Evolutionary conservation across 106 monocot genomes (phyloP), one percentile per base, ranked within the genome.

Genomic region (Acorus calamus): DNA sequence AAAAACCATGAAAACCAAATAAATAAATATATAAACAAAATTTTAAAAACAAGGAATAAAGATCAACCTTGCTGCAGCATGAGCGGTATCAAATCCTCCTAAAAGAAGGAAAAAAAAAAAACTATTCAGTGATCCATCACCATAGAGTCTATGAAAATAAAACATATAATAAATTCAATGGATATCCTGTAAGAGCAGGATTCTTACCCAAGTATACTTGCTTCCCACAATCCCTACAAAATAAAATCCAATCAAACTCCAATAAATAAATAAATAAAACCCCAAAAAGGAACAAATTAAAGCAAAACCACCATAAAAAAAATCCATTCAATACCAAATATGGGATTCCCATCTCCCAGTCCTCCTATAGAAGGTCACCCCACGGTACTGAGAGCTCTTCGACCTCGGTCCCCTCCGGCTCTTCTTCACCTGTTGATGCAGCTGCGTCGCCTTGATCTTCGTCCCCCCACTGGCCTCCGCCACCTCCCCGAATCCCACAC

Each of bases 261-360:
- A 28, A 28, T 28, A 28, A 28, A 28, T 28, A 28, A 28, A 28
- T 28, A 28, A 28, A 28, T 28, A 28, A 28, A 28, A 28, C 28
- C 28, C 28, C 28, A 0, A n/a, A n/a, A n/a, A n/a, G n/a, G n/a
- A n/a, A n/a, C n/a, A n/a, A n/a, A 0, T 28, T 28, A 28, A 28
- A 28, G 28, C 28, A 28, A 28, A 28, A 28, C 28, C 28, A 28
- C 28, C 28, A 28, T 28, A 28, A 28, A 28, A 28, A 28, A 28
- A 28, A 28, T 28, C 28, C 28, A 28, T 28, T 11, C 14, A 42
- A 8, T 8, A 53, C 80, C 80, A 80, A 7, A 80, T 80, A 50
- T 80, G 80, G 10, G 80, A 80, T 56, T 80, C 80, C 80, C 80
- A 80, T 57, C 80, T 66, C 6, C 80, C 80, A 5, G 80, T 80